These are phyloP conservation scores for Podospora didyma DNA, from an alignment of 495 filamentous ascomycete genomes.

Conservation along the genomic window DNA sequence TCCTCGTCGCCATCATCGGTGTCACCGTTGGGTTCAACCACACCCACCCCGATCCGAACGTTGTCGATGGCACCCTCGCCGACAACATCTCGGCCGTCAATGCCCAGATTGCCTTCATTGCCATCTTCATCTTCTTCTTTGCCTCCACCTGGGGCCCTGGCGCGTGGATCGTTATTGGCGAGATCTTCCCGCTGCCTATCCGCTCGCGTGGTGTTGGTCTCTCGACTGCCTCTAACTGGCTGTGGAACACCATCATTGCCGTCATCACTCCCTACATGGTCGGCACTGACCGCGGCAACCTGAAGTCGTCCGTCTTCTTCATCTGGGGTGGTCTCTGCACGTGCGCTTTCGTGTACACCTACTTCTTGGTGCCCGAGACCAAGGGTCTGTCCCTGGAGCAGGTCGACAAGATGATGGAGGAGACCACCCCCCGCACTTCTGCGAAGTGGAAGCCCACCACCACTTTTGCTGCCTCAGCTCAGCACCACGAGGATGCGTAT, in stretches of 20 bases:
- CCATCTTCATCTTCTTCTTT: constrained; percentile 83
- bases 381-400: constrained; percentile 87
- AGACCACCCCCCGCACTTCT: constrained; percentile 67
- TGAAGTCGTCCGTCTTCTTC: constrained; percentile 74
- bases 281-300: constrained; percentile 56
- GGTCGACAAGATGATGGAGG: constrained; percentile 87
- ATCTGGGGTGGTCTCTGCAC: constrained; percentile 72
- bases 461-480: constrained; percentile 56
- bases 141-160: constrained; percentile 76
- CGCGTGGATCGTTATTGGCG: constrained; percentile 81
- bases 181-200: constrained; percentile 83
- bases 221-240: constrained; percentile 83
- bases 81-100: constrained; percentile 61
- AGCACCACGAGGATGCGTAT: constrained; percentile 7
- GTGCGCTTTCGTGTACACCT: constrained; percentile 63
- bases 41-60: constrained; percentile 20
- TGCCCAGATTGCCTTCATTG: constrained; percentile 67
- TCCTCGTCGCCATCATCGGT: constrained; percentile 77
- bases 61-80: constrained; percentile 23
- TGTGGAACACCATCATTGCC: constrained; percentile 74
- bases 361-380: constrained; percentile 80
- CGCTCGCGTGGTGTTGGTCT: constrained; percentile 76
- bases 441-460: constrained; percentile 65
- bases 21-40: constrained; percentile 50
- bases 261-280: constrained; percentile 82